Evolutionary conservation across 2,329 filamentous ascomycete species (phyloP), one percentile per base, ranked within the genome.

Genomic region (Calonectria ilicicola): DNA sequence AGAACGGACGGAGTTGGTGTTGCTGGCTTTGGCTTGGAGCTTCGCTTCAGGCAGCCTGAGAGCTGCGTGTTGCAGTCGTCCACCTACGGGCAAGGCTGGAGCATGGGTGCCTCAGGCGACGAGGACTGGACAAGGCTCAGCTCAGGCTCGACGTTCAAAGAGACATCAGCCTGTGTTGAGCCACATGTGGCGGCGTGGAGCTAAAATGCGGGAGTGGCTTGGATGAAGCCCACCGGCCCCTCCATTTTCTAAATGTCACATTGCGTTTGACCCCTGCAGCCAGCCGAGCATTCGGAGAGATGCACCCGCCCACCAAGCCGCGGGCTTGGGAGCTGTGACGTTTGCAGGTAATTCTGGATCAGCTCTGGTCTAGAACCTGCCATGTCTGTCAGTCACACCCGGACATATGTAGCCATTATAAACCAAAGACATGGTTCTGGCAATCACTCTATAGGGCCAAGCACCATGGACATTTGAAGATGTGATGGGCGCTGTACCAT

Each of bases 31-130:
- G 80, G 75, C 72, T 78, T 82, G 81, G 80, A 83, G 82, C 81
- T 83, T 80, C 76, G 74, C 70, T 74, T 82, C 84, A 86, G 84
- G 84, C 84, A 86, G 82, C 84, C 84, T 81, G 82, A 79, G 82
- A 85, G 84, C 84, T 86, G 84, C 84, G 84, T 83, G 80, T 80
- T 80, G 78, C 79, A 74, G 69, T 75, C 75, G 76, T 70, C 65
- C 72, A 67, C 62, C 67, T 35, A 21, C 29, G 49, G 67, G 73
- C 78, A 75, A 81, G 79, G 80, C 80, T 81, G 77, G 76, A 71
- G 62, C 19, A 53, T 17, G 38, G 63, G 26, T 83, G 82, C 82
- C 82, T 83, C 77, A 83, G 82, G 82, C 77, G 67, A 58, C 15
- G 68, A 79, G 5, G 35, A 4, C 0, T 1, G 26, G 26, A 40